Evolutionary conservation across 1,284 basidiomycete species (phyloP).

Genomic region (Abortiporus biennis): DNA sequence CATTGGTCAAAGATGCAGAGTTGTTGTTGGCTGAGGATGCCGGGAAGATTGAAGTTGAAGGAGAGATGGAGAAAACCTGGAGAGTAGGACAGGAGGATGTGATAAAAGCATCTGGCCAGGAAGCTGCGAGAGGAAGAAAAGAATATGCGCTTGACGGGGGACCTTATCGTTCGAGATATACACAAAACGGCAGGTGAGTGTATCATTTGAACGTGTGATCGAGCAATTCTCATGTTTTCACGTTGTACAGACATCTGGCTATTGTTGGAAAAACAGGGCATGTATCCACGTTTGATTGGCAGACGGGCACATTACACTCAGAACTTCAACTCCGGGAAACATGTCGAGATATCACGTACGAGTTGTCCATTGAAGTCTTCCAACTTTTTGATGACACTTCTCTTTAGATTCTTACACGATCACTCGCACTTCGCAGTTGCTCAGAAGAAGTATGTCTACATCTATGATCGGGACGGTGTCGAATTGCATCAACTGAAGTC

Average conservation of each 20-base stretch:
- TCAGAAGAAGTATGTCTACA: constrained; percentile 94
- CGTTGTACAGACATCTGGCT: constrained; percentile 63
- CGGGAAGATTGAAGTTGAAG: constrained; percentile 70
- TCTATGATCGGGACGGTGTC: constrained; percentile 92
- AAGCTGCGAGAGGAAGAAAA: constrained; percentile 69
- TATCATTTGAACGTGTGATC: constrained; percentile 1
- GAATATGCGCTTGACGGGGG: constrained; percentile 88
- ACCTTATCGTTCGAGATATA: constrained; percentile 79
- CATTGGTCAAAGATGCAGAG: constrained; percentile 58
- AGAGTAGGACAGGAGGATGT: constrained; percentile 83
- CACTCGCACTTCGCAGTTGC: constrained; percentile 93
- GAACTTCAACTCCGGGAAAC: constrained; percentile 91
- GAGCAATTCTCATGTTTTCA: background rate
- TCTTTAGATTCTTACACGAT: constrained; percentile 81
- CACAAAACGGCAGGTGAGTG: constrained; percentile 81
- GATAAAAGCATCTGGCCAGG: constrained; percentile 58
- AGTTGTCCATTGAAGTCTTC: constrained; percentile 11
- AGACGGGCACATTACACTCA: constrained; percentile 79
- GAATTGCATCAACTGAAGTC: constrained; percentile 84
- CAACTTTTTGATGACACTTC: constrained; percentile 8
- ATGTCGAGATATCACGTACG: constrained; percentile 84
- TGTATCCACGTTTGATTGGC: constrained; percentile 95
- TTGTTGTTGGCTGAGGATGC: constrained; percentile 57
- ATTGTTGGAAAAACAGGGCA: constrained; percentile 83
- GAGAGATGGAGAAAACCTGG: constrained; percentile 86